Conservation (phyloP, 2,329 filamentous ascomycete species). For the Dactylellina leptospora region DNA sequence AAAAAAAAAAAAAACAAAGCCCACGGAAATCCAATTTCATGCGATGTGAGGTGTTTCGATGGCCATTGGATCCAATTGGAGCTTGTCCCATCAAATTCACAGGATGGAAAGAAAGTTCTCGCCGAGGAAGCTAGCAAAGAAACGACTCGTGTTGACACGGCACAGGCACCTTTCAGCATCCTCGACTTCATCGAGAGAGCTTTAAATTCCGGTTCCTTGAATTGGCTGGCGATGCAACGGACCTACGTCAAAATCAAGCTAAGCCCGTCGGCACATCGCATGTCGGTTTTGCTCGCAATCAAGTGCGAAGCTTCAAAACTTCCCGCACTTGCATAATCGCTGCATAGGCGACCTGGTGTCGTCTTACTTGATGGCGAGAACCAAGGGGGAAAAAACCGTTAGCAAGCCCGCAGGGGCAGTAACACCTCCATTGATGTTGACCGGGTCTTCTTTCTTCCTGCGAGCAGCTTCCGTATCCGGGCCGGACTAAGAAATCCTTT, state of each 20-base stretch:
- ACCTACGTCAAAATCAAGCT: background rate
- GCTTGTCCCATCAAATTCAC: no score
- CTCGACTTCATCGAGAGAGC: background rate
- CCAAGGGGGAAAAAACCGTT: conserved; percentile 7
- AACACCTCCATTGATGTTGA: conserved; percentile 19
- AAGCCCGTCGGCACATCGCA: conserved; percentile 32
- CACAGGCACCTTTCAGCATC: no score
- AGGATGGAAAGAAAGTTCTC: background rate
- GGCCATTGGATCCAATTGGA: conserved; percentile 52
- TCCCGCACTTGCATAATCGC: conserved; percentile 52
- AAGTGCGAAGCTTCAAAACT: conserved; percentile 29
- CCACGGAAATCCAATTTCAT: conserved; percentile 39
- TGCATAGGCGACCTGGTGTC: conserved; percentile 49
- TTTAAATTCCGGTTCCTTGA: no score
- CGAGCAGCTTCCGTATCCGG: conserved; percentile 43
- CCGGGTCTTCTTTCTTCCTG: background rate
- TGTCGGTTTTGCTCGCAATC: conserved; percentile 24
- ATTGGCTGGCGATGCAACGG: no score
- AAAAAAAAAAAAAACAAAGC: conserved; percentile 1
- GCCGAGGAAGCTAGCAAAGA: background rate
- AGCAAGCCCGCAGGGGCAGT: conserved; percentile 7
- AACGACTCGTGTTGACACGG: no score
- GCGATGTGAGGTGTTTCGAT: conserved; percentile 53
- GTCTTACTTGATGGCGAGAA: conserved; percentile 47
- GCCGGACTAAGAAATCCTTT: conserved; percentile 28